Evolutionary conservation across 768 basidiomycete genomes (phyloP).

Genomic region (Hysterangium stoloniferum): DNA sequence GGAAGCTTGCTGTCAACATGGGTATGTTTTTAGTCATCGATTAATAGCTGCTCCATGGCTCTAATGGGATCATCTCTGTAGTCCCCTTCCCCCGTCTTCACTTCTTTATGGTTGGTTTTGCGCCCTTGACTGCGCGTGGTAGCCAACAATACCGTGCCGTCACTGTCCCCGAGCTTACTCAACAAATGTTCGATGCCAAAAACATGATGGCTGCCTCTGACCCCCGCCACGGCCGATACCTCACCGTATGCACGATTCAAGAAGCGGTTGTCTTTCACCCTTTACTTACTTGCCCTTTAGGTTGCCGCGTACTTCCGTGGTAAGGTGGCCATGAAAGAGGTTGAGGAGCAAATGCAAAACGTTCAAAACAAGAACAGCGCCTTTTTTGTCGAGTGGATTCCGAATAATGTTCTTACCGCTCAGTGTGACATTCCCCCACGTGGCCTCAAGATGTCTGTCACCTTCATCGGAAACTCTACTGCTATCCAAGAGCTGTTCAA

Average conservation of each 20-base stretch:
- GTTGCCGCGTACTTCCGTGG: constrained; percentile 98
- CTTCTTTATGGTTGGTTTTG: constrained; percentile 98
- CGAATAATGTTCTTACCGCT: constrained; percentile 96
- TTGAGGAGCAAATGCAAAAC: constrained; percentile 98
- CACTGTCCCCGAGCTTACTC: constrained; percentile 93
- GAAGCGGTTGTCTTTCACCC: neutral
- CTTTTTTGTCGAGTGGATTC: constrained; percentile 99
- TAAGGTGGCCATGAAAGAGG: constrained; percentile 99
- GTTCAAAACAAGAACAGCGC: constrained; percentile 97
- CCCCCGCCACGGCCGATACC: constrained; percentile 94
- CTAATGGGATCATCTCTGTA: constrained; percentile 23
- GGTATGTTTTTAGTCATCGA: constrained; percentile 40
- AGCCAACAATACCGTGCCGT: constrained; percentile 95
- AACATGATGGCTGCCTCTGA: constrained; percentile 99
- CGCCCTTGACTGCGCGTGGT: constrained; percentile 89
- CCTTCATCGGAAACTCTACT: constrained; percentile 96
- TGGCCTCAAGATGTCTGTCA: constrained; percentile 93
- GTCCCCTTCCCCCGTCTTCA: constrained; percentile 99
- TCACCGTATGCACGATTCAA: constrained; percentile 58
- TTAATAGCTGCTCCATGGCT: neutral
- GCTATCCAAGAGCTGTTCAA: constrained; percentile 98
- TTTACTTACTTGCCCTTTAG: constrained; percentile 24
- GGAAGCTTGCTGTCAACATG: constrained; percentile 99
- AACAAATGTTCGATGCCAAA: constrained; percentile 99
- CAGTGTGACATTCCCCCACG: constrained; percentile 98